Evolutionary conservation across 345 rosid species (phyloP).

Genomic region (Psidium friedrichsthalianum): DNA sequence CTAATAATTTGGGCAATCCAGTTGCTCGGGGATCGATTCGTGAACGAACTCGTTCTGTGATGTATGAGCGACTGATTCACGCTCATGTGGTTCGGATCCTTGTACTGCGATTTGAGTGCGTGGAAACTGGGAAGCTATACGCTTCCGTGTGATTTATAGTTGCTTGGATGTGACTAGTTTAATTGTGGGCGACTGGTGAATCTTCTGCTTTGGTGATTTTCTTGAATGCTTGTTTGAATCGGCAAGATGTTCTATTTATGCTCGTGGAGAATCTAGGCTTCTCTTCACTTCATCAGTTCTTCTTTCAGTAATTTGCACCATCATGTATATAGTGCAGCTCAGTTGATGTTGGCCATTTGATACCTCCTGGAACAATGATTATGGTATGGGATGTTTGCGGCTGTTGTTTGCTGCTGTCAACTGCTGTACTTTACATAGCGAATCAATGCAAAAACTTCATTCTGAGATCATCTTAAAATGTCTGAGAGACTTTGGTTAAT

Average conservation of each 20-base stretch:
- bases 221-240: background rate
- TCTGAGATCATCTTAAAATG: background rate
- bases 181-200: background rate
- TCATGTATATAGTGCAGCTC: background rate
- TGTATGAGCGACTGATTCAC: background rate
- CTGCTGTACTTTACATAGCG: background rate
- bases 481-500: background rate
- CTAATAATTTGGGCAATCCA: background rate
- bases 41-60: background rate
- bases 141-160: background rate
- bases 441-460: background rate
- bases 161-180: background rate
- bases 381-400: background rate
- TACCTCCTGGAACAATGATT: background rate
- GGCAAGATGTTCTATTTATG: background rate
- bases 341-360: background rate
- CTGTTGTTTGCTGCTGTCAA: background rate
- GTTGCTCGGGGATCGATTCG: background rate
- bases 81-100: background rate
- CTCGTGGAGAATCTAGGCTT: background rate
- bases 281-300: background rate
- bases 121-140: background rate
- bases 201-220: background rate
- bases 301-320: background rate
- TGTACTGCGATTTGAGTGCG: background rate